Evolutionary conservation across 208 protist genomes (phyloP).

Genomic region (Leptomonas pyrrhocoris): DNA sequence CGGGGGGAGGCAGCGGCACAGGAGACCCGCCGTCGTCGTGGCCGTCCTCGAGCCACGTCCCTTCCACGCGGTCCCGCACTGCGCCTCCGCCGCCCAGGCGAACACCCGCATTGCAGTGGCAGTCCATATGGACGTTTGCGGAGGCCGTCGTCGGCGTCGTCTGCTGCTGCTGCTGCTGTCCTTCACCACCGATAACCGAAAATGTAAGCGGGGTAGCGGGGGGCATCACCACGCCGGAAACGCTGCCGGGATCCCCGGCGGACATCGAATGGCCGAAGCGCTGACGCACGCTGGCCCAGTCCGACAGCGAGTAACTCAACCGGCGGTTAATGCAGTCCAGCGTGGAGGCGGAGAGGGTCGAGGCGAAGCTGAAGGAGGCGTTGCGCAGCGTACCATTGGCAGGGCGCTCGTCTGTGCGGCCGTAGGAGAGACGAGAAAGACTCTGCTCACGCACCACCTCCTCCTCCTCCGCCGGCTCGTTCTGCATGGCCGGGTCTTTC

Average conservation of each 20-base stretch:
- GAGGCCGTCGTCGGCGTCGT: background rate
- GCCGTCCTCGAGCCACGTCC: background rate
- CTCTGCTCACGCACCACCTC: constrained; percentile 7
- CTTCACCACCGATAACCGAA: background rate
- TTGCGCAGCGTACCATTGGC: constrained; percentile 1
- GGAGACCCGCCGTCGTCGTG: constrained; percentile 24
- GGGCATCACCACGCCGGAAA: constrained; percentile 16
- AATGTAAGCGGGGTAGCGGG: constrained; percentile 23
- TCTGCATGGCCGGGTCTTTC: constrained; percentile 7
- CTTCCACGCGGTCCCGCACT: background rate
- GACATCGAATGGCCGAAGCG: constrained; percentile 21
- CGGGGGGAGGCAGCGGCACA: constrained; percentile 27
- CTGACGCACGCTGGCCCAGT: constrained; percentile 19
- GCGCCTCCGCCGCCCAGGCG: constrained; percentile 1
- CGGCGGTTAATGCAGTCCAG: constrained; percentile 44
- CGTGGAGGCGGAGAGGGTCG: constrained; percentile 38
- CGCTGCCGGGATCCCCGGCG: constrained; percentile 3
- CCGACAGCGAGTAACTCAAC: constrained; percentile 31
- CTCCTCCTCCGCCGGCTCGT: background rate
- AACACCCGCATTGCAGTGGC: background rate
- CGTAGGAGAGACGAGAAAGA: background rate
- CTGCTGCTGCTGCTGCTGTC: too few species aligned
- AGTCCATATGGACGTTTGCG: too few species aligned
- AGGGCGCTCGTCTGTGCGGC: background rate
- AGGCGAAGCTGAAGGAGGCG: constrained; percentile 22